Evolutionary conservation across 164 flowering plant species (phyloP).

Genomic region (Vitis rotundifolia): DNA sequence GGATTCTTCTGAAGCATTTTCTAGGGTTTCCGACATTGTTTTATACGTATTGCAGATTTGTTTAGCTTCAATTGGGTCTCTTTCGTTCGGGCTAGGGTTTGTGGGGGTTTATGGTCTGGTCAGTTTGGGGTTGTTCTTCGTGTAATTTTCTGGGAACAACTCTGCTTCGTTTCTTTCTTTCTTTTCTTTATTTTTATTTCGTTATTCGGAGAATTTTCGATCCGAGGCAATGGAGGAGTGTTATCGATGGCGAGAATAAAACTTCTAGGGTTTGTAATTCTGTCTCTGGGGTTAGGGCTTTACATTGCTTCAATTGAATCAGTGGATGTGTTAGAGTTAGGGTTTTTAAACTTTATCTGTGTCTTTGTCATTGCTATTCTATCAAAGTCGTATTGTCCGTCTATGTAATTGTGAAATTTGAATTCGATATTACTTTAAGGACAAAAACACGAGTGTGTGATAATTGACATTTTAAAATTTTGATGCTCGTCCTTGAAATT

Average conservation of each 20-base stretch:
- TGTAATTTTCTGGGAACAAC: neutral
- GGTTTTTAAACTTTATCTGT: neutral
- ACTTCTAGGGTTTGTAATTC: slow-evolving; percentile 1
- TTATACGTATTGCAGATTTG: slow-evolving; percentile 4
- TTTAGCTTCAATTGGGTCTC: slow-evolving; percentile 14
- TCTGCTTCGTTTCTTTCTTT: neutral
- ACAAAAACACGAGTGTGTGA: neutral
- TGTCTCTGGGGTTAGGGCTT: neutral
- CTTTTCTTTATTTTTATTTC: neutral
- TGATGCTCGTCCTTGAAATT: neutral
- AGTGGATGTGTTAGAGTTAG: neutral
- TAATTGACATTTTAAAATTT: neutral
- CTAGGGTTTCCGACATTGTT: slow-evolving; percentile 21
- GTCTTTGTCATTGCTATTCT: too few species aligned
- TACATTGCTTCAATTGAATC: slow-evolving; percentile 3
- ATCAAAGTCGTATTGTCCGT: too few species aligned
- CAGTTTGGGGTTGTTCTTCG: neutral
- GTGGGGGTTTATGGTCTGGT: slow-evolving; percentile 5
- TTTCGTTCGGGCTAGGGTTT: slow-evolving; percentile 23
- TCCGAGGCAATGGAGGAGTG: neutral
- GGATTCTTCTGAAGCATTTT: slow-evolving; percentile 19
- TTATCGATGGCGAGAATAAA: neutral
- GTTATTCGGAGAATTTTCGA: neutral
- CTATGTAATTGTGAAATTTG: too few species aligned
- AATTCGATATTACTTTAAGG: neutral